These are phyloP conservation scores for Haplosporangium sp. DNA, from an alignment of 371 early-diverging fungal species.

Conservation along the genomic window DNA sequence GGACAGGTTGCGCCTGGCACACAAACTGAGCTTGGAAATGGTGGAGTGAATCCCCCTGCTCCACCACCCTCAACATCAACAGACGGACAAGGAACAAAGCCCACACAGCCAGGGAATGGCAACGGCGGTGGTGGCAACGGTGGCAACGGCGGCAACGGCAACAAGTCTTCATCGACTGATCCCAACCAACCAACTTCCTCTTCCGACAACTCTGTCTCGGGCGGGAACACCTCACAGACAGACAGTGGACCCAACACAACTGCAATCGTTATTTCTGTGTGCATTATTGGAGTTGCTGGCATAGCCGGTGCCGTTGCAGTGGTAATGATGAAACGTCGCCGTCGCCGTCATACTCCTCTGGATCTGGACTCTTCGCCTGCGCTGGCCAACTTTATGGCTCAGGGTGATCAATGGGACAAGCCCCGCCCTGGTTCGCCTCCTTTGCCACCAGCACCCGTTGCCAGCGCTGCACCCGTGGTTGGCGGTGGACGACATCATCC, in stretches of 20 bases:
- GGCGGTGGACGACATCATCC: constrained; percentile 8
- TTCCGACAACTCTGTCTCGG: constrained; percentile 13
- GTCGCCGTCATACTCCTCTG: constrained; percentile 35
- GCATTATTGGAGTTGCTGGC: constrained; percentile 36
- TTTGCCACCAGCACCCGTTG: constrained; percentile 25
- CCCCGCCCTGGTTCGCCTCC: constrained; percentile 17
- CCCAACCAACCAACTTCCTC: neutral
- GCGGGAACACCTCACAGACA: neutral
- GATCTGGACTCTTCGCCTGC: constrained; percentile 35
- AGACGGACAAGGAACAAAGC: neutral
- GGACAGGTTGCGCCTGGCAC: constrained; percentile 38
- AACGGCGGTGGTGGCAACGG: constrained; percentile 14
- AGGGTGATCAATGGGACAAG: constrained; percentile 43
- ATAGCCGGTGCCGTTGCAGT: constrained; percentile 24
- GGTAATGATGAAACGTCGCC: constrained; percentile 39
- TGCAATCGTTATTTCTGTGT: constrained; percentile 30
- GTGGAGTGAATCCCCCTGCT: constrained; percentile 7
- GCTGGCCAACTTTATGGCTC: constrained; percentile 4
- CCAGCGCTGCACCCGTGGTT: constrained; percentile 19
- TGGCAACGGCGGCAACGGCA: constrained; percentile 13
- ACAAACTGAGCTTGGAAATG: constrained; percentile 15
- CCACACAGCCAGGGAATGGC: neutral
- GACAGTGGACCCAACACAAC: constrained; percentile 18
- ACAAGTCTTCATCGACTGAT: constrained; percentile 12
- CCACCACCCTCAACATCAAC: constrained; percentile 1